Conservation (phyloP, 2,329 filamentous ascomycete genomes). For the Beauveria caledonica region DNA sequence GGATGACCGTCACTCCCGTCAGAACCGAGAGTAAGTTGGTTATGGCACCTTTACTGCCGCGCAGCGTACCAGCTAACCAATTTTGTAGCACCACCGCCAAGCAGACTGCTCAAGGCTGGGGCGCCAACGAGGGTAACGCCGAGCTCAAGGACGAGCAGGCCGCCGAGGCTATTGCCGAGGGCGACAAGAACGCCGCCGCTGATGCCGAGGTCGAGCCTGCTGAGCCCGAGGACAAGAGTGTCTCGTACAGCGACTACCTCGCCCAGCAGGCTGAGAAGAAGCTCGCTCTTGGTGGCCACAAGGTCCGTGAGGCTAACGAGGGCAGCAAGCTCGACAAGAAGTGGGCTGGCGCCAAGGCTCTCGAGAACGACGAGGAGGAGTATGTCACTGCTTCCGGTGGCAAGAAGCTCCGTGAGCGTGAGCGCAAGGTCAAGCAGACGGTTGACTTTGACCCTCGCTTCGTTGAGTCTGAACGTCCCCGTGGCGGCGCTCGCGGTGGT, state of each 20-base stretch:
- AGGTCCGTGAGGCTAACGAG: constrained; percentile 87
- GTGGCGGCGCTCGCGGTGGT: constrained; percentile 45
- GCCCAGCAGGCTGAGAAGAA: constrained; percentile 67
- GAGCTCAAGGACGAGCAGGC: constrained; percentile 89
- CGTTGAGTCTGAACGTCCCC: constrained; percentile 58
- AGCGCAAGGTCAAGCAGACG: constrained; percentile 85
- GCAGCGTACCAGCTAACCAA: not conserved
- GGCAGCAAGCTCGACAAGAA: constrained; percentile 83
- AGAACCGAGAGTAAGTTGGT: constrained; percentile 36
- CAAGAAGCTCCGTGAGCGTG: constrained; percentile 79
- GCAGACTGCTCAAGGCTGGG: constrained; percentile 86
- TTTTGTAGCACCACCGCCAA: constrained; percentile 65
- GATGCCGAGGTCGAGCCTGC: constrained; percentile 37
- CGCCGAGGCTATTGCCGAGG: constrained; percentile 79
- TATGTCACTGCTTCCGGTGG: constrained; percentile 67
- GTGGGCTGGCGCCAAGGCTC: constrained; percentile 76
- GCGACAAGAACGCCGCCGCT: constrained; percentile 62
- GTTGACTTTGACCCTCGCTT: constrained; percentile 83
- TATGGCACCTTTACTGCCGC: not conserved
- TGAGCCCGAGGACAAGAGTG: constrained; percentile 75
- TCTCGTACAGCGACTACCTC: constrained; percentile 85
- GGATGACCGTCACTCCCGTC: constrained; percentile 49
- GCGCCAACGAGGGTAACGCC: constrained; percentile 68
- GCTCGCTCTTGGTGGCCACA: constrained; percentile 53
- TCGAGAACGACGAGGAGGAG: constrained; percentile 59